phyloP scores from a whole-genome alignment of 148 eudicot genomes.

The Gaultheria prostrata region DNA sequence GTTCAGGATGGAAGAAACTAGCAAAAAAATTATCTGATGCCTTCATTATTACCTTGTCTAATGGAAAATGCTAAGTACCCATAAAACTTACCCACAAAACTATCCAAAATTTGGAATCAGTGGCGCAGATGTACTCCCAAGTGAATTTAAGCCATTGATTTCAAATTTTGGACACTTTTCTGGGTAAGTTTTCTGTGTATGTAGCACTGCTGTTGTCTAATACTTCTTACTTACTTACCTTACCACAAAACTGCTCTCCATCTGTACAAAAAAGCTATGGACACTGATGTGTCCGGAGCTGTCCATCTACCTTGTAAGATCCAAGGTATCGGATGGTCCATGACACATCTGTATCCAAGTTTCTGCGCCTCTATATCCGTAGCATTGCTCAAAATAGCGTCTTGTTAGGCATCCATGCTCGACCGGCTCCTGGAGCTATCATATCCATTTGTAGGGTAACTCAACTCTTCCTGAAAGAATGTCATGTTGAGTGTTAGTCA shows the following conservation, averaged over 20 bases:
- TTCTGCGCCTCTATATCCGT: too few species aligned
- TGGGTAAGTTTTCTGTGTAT: too few species aligned
- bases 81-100: too few species aligned
- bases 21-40: background rate
- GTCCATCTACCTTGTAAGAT: background rate
- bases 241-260: background rate
- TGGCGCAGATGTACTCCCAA: too few species aligned
- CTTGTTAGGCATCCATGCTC: constrained; percentile 11
- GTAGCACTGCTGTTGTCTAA: too few species aligned
- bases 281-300: background rate
- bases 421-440: constrained; percentile 16
- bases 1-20: background rate
- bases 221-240: background rate
- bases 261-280: background rate
- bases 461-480: constrained; percentile 19
- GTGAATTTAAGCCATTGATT: too few species aligned
- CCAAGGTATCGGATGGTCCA: background rate
- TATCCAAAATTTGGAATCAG: too few species aligned
- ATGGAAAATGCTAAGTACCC: too few species aligned
- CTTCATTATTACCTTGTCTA: too few species aligned
- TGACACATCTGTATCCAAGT: background rate
- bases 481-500: background rate
- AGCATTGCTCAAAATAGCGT: background rate
- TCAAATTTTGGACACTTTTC: too few species aligned
- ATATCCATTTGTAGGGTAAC: constrained; percentile 15